phyloP scores from a whole-genome alignment of 2,329 filamentous ascomycete genomes.

The Neospermospora avenae region DNA sequence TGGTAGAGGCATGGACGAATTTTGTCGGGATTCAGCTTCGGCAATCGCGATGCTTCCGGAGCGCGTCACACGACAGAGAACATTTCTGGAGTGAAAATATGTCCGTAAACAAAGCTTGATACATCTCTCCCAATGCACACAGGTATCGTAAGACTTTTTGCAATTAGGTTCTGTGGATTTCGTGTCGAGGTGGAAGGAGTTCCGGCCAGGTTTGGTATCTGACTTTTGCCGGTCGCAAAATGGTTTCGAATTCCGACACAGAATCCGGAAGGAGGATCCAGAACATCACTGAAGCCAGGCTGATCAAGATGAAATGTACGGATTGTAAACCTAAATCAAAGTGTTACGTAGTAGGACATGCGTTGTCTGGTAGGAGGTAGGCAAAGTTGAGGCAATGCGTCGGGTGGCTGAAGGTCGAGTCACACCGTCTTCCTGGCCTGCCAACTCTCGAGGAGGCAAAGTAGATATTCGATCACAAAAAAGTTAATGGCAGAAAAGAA shows the following conservation, averaged over 20 bases:
- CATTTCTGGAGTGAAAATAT: not conserved
- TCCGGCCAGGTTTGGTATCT: conserved; percentile 6
- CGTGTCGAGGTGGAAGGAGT: not conserved
- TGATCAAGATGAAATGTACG: not conserved
- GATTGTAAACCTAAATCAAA: not conserved
- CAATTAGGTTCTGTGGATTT: not conserved
- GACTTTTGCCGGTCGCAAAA: conserved; percentile 17
- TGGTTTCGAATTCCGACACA: conserved; percentile 10
- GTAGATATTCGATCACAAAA: not conserved
- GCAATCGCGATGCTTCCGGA: not conserved
- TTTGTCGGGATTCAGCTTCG: not conserved
- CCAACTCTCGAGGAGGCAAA: not conserved
- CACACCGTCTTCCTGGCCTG: not conserved
- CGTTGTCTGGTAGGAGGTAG: not conserved
- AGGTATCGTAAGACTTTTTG: not conserved
- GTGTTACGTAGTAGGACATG: not conserved
- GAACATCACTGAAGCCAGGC: not conserved
- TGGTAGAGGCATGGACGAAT: not conserved
- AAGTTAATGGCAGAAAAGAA: not conserved
- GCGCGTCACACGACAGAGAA: not conserved
- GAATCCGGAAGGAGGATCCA: not conserved
- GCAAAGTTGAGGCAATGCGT: not conserved
- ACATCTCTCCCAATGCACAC: not conserved
- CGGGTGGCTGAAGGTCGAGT: not conserved
- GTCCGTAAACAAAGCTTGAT: not conserved